phyloP scores from a whole-genome alignment of 352 stramenopile genomes.

The Phytophthora nicotianae region DNA sequence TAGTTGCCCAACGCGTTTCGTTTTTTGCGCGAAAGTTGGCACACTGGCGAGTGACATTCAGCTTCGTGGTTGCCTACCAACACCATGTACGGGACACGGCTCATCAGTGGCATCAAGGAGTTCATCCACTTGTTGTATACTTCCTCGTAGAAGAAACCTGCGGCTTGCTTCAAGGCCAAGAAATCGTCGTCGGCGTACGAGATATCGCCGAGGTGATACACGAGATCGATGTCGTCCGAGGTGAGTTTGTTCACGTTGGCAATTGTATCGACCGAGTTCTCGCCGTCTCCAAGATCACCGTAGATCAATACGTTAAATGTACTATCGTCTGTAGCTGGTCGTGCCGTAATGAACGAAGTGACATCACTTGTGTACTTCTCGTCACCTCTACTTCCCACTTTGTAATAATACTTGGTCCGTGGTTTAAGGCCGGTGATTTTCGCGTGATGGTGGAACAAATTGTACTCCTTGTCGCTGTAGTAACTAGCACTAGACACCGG shows the following conservation, averaged over 20 bases:
- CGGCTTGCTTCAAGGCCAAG: background rate
- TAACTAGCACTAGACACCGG: slow-evolving; percentile 41
- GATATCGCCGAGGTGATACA: slow-evolving; percentile 1
- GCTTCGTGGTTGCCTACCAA: background rate
- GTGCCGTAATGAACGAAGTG: background rate
- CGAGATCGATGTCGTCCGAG: slow-evolving; percentile 1
- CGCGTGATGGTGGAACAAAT: background rate
- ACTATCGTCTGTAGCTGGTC: background rate
- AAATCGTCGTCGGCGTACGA: background rate
- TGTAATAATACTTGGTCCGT: background rate
- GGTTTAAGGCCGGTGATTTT: background rate
- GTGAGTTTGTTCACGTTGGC: background rate
- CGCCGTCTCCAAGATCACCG: background rate
- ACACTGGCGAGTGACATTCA: background rate
- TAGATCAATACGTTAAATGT: background rate
- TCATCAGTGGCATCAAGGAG: slow-evolving; percentile 1
- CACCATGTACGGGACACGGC: slow-evolving; percentile 5
- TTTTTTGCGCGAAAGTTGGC: slow-evolving; percentile 1
- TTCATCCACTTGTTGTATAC: slow-evolving; percentile 6
- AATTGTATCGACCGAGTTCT: background rate
- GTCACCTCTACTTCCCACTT: background rate
- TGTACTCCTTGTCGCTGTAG: slow-evolving; percentile 31
- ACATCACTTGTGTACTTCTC: background rate
- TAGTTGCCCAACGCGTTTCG: background rate
- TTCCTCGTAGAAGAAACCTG: slow-evolving; percentile 1